Evolutionary conservation across 139 green algal genomes (phyloP), one percentile per base, ranked within the genome.

Genomic region (Nannochloris sp.): DNA sequence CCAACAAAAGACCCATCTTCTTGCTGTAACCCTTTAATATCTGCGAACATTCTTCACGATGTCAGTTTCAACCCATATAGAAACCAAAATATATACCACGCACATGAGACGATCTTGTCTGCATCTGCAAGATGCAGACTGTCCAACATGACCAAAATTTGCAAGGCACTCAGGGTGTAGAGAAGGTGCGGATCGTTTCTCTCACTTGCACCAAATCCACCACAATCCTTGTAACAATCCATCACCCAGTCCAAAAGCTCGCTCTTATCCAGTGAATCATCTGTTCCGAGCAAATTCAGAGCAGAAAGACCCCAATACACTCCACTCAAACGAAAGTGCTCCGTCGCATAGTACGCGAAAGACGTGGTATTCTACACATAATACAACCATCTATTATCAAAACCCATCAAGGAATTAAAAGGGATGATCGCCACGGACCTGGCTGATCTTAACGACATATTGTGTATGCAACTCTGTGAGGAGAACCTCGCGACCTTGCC

Each of bases 251-350:
- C 30, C 8, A 79, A 16, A 6, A 93, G 46, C 31, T 55, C 59
- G 16, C 59, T 31, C 12, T 46, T 16, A 50, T 96, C 83, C 74
- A 97, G 79, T 3, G 82, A 66, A 3, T 87, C 59, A 11, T 89
- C 63, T 0, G 67, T 43, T 5, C 76, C 82, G 49, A 98, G 48
- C 16, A 96, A 68, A 26, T 78, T 61, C 79, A 98, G 78, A 5
- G 89, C 87, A 6, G 87, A 87, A 6, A 96, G 63, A n/a, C 91
- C 92, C 93, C 93, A 99, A 73, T 99, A 99, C 50, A 96, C 84
- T 43, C 93, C 93, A 59, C 82, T 93, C 82, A 99, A 86, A 56
- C 93, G 86, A 43, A 99, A 92, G 70, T 99, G 93, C 70, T 98
- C 93, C 3, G 89, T 97, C 2, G 81, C 81, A 20, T 88, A 85